These are phyloP conservation scores for Acer yangbiense DNA, from an alignment of 345 rosid species.

Conservation along the genomic window DNA sequence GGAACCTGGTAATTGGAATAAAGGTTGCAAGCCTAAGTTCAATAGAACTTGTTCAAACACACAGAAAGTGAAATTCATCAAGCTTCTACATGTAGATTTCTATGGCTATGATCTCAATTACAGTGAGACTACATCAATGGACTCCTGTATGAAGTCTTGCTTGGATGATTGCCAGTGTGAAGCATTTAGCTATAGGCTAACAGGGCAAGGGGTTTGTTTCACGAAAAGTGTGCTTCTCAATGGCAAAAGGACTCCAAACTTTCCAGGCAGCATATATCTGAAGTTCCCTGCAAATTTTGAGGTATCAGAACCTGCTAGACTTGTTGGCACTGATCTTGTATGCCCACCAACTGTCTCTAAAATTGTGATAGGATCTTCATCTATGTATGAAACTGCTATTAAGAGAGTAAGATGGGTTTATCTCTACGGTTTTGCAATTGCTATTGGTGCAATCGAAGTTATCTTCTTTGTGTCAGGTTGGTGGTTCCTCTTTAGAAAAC, in stretches of 20 bases:
- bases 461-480: conserved; percentile 27
- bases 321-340: conserved; percentile 1
- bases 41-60: conserved; percentile 18
- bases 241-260: conserved; percentile 34
- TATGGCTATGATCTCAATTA: conserved; percentile 37
- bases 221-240: conserved; percentile 32
- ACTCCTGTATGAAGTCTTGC: conserved; percentile 37
- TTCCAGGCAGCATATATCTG: conserved; percentile 30
- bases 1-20: conserved; percentile 34
- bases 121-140: not conserved
- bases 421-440: conserved; percentile 38
- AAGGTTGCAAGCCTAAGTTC: conserved; percentile 51
- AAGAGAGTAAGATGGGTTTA: conserved; percentile 40
- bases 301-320: not conserved
- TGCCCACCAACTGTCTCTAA: conserved; percentile 5
- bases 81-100: conserved; percentile 29
- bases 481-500: conserved; percentile 36
- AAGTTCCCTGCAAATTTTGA: conserved; percentile 29
- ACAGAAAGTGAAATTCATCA: conserved; percentile 24
- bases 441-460: conserved; percentile 39
- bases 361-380: conserved; percentile 4
- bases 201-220: conserved; percentile 20
- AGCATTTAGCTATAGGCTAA: conserved; percentile 37
- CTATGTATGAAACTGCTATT: conserved; percentile 19
- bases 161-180: conserved; percentile 35